These are phyloP conservation scores for Smallanthus sonchifolius DNA, from an alignment of 129 eudicot genomes.

Conservation along the genomic window DNA sequence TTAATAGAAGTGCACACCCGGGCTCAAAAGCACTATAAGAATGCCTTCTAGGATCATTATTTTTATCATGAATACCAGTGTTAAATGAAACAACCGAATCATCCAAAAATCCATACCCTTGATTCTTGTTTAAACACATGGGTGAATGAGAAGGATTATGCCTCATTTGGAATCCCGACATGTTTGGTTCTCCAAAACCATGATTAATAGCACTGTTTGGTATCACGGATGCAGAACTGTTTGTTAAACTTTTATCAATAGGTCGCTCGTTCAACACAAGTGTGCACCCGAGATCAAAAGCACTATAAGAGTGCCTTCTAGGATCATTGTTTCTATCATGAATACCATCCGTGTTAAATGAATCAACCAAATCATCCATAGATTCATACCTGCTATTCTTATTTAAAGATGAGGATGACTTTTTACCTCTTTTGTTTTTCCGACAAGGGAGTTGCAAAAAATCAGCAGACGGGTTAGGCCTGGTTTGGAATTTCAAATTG, in stretches of 20 bases:
- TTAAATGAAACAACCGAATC: conserved; percentile 3
- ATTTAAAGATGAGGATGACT: not conserved
- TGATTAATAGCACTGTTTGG: not conserved
- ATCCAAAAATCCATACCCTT: not conserved
- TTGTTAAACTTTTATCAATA: not conserved
- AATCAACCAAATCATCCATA: conserved; percentile 15
- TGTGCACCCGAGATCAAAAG: conserved; percentile 12
- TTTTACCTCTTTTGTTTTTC: not conserved
- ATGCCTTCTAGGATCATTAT: conserved; percentile 20
- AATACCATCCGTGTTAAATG: not conserved
- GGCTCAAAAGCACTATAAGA: conserved; percentile 15
- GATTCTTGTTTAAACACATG: not conserved
- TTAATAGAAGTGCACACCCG: not conserved
- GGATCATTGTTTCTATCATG: not conserved
- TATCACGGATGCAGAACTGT: not conserved
- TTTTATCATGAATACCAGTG: not conserved
- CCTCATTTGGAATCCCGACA: not conserved
- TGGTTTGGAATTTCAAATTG: not conserved
- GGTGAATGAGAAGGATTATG: not conserved
- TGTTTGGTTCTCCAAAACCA: conserved; percentile 29
- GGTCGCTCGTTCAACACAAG: not conserved
- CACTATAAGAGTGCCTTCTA: conserved; percentile 31
- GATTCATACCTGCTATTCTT: conserved; percentile 9
- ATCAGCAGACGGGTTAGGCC: not conserved
- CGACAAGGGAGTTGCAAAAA: not conserved